phyloP scores from a whole-genome alignment of 192 early-diverging fungal genomes.

The Coemansia sp. region DNA sequence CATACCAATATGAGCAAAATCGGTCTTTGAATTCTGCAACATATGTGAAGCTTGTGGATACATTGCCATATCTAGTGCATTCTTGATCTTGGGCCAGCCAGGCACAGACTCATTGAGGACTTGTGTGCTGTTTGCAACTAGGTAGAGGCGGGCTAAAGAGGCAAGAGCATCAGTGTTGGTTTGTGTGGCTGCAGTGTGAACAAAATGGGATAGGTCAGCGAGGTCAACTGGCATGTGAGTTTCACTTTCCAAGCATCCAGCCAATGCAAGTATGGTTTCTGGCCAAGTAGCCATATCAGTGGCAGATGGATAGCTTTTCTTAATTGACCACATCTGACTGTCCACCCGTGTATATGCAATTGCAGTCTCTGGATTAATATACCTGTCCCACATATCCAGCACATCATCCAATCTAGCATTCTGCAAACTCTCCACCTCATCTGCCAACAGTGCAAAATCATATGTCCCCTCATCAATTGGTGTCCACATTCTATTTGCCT shows the following conservation, averaged over 20 bases:
- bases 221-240: too few relatives aligned
- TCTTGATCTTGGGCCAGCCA: too few relatives aligned
- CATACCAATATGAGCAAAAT: too few relatives aligned
- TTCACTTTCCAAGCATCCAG: not conserved
- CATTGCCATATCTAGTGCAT: too few relatives aligned
- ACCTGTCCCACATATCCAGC: conserved; percentile 25
- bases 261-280: not conserved
- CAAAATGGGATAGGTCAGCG: too few relatives aligned
- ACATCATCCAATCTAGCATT: conserved; percentile 1
- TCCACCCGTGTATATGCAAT: conserved; percentile 24
- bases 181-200: too few relatives aligned
- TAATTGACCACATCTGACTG: conserved; percentile 13
- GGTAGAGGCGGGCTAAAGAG: too few relatives aligned
- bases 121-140: too few relatives aligned
- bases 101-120: too few relatives aligned
- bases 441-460: not conserved
- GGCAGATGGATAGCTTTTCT: conserved; percentile 6
- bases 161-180: too few relatives aligned
- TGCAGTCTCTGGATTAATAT: conserved; percentile 25
- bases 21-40: too few relatives aligned
- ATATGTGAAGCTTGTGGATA: too few relatives aligned
- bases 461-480: not conserved
- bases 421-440: not conserved
- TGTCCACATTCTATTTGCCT: not conserved
- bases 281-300: not conserved